These are phyloP conservation scores for Geotrichum candidum DNA, from an alignment of 1,139 yeast genomes.

Conservation along the genomic window DNA sequence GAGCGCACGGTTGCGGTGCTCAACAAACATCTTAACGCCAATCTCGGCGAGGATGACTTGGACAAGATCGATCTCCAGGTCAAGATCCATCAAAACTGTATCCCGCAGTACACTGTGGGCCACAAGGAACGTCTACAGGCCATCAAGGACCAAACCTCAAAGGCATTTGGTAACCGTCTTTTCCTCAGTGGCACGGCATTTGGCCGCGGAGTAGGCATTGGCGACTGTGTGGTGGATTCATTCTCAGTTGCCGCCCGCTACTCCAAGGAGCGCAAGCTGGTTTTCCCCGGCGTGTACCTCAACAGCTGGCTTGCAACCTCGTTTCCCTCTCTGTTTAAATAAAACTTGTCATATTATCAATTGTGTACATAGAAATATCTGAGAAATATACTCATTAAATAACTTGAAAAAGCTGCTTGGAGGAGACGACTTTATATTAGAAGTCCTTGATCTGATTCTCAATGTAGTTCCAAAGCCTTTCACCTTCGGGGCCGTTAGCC, in stretches of 20 bases:
- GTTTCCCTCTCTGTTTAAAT: conserved; percentile 19
- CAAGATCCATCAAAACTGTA: conserved; percentile 46
- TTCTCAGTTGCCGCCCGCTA: conserved; percentile 49
- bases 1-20: conserved; percentile 46
- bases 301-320: conserved; percentile 26
- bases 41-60: conserved; percentile 41
- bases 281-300: conserved; percentile 30
- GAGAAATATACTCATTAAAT: not conserved
- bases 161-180: conserved; percentile 41
- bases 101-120: conserved; percentile 80
- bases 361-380: not conserved
- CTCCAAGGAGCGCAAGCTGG: conserved; percentile 29
- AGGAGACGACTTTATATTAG: not conserved
- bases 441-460: conserved; percentile 24
- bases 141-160: conserved; percentile 35
- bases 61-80: conserved; percentile 44
- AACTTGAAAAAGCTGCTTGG: not conserved
- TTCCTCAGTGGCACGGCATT: conserved; percentile 78
- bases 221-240: conserved; percentile 71
- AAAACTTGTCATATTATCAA: not conserved
- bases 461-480: conserved; percentile 32
- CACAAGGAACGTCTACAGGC: conserved; percentile 47
- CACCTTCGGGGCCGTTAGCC: conserved; percentile 32
- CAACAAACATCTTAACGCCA: conserved; percentile 46
- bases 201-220: conserved; percentile 82